Percentiles rank a stretch among this genome's conserved stretches.
phyloP scores from a whole-genome alignment of 345 rosid species.

The Stellera chamaejasme region DNA sequence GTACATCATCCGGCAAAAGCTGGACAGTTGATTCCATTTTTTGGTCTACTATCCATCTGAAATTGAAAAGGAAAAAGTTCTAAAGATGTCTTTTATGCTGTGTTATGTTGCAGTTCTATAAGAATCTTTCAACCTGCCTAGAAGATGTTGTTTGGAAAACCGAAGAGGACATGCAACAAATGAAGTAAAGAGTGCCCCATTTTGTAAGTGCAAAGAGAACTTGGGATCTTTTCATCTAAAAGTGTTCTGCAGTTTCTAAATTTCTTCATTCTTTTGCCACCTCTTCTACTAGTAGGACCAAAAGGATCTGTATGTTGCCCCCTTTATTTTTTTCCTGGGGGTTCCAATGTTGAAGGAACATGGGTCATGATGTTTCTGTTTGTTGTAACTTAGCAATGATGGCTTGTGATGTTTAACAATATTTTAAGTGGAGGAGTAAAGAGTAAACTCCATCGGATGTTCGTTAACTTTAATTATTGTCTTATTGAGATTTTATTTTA shows the following conservation, averaged over 20 bases:
- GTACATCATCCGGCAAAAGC: slow-evolving; percentile 18
- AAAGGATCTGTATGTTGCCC: neutral
- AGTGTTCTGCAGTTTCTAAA: slow-evolving; percentile 12
- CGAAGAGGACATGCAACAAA: slow-evolving; percentile 64
- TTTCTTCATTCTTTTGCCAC: slow-evolving; percentile 24
- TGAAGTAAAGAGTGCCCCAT: slow-evolving; percentile 13
- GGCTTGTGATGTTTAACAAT: no score
- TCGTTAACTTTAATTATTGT: no score
- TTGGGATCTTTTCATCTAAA: neutral
- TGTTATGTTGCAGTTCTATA: slow-evolving; percentile 60
- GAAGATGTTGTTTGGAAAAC: slow-evolving; percentile 93
- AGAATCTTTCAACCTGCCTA: slow-evolving; percentile 67
- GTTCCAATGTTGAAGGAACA: slow-evolving; percentile 4
- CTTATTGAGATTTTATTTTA: no score
- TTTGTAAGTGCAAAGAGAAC: slow-evolving; percentile 9
- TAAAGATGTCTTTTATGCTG: neutral
- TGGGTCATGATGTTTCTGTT: slow-evolving; percentile 1
- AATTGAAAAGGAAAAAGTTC: neutral
- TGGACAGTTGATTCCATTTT: neutral
- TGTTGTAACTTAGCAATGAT: no score
- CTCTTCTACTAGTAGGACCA: neutral
- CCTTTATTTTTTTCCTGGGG: neutral
- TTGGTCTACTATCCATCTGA: neutral
- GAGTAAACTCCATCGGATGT: no score
- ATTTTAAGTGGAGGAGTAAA: no score